These are phyloP conservation scores for Grosmannia penicillata DNA, from an alignment of 2,329 filamentous ascomycete genomes.

Conservation along the genomic window DNA sequence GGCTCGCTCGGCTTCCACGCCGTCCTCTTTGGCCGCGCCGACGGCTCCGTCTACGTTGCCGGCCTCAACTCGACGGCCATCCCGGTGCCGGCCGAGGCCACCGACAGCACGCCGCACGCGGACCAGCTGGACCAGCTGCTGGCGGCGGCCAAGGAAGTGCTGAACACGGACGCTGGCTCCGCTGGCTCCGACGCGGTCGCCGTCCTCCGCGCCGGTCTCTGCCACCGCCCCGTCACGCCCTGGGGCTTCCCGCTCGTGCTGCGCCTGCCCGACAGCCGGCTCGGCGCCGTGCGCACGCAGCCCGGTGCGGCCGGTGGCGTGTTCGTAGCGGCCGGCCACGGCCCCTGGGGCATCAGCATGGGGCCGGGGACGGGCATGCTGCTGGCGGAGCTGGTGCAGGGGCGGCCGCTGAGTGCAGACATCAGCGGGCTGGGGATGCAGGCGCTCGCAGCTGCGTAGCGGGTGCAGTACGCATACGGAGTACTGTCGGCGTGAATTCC, in stretches of 20 bases:
- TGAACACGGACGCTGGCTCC: conserved; percentile 22
- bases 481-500: no score
- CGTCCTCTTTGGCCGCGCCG: conserved; percentile 53
- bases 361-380: conserved; percentile 55
- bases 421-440: conserved; percentile 30
- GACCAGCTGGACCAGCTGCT: conserved; percentile 34
- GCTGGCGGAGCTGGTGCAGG: conserved; percentile 54
- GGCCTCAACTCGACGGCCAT: conserved; percentile 51
- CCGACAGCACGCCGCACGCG: conserved; percentile 29
- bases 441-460: no score
- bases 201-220: conserved; percentile 48
- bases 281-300: conserved; percentile 26
- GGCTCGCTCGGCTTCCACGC: conserved; percentile 42
- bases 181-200: conserved; percentile 36
- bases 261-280: conserved; percentile 36
- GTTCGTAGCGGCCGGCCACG: conserved; percentile 58
- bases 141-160: conserved; percentile 29
- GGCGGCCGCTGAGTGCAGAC: conserved; percentile 41
- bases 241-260: conserved; percentile 49
- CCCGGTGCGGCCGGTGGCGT: conserved; percentile 41
- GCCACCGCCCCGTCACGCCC: conserved; percentile 56
- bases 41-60: conserved; percentile 57
- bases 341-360: conserved; percentile 57
- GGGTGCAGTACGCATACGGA: no score
- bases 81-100: conserved; percentile 42